These are phyloP conservation scores for Backusella sp. DNA, from an alignment of 192 early-diverging fungal species.

Conservation along the genomic window DNA sequence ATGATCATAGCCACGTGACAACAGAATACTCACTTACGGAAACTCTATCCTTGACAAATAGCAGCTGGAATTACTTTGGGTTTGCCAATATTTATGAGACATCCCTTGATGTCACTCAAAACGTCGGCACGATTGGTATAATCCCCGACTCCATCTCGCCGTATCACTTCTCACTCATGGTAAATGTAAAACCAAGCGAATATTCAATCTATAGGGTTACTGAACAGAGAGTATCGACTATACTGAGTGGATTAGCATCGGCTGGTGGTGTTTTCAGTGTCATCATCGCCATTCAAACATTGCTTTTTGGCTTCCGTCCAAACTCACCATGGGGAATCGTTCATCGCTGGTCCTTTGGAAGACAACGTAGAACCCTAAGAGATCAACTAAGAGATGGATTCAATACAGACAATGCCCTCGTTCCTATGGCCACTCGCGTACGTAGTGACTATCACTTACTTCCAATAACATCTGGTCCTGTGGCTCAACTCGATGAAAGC, in stretches of 20 bases:
- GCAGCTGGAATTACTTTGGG: background rate
- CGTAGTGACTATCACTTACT: background rate
- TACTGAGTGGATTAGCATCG: too few species aligned
- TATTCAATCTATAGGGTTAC: background rate
- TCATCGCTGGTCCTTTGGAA: slow-evolving; percentile 14
- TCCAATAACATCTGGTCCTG: background rate
- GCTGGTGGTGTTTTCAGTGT: too few species aligned
- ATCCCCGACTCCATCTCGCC: too few species aligned
- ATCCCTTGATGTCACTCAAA: background rate
- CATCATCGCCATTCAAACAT: too few species aligned
- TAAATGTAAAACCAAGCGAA: background rate
- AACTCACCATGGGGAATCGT: too few species aligned
- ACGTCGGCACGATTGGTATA: background rate
- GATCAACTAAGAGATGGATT: background rate
- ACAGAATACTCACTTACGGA: background rate
- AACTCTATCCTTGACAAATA: background rate
- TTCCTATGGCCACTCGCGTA: slow-evolving; percentile 16
- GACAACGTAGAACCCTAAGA: background rate
- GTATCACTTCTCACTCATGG: background rate
- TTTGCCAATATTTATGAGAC: background rate
- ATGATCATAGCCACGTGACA: too few species aligned
- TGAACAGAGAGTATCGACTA: background rate
- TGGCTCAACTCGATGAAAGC: background rate
- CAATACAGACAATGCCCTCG: background rate
- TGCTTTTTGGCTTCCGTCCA: too few species aligned